Conservation (phyloP, 495 filamentous ascomycete genomes). For the Viridothelium virens region DNA sequence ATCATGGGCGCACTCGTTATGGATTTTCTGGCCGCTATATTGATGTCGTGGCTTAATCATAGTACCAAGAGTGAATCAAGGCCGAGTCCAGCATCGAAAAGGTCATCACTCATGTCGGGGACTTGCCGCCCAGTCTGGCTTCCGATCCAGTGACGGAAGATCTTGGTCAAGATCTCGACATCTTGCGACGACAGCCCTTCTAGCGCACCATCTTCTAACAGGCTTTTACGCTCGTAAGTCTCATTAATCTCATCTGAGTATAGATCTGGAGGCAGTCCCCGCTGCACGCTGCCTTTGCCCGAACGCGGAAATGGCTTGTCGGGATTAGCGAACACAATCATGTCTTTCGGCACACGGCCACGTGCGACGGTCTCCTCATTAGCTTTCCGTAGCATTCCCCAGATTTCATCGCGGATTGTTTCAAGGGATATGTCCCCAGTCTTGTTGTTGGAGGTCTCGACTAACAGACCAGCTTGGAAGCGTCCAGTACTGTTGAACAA, state of each 20-base stretch:
- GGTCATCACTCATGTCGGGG: not conserved
- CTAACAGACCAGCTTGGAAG: slow-evolving; percentile 47
- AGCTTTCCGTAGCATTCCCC: slow-evolving; percentile 43
- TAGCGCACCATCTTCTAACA: not conserved
- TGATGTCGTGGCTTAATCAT: not conserved
- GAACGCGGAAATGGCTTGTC: slow-evolving; percentile 38
- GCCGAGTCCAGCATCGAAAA: slow-evolving; percentile 4
- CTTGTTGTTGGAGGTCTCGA: slow-evolving; percentile 38
- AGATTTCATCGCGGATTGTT: slow-evolving; percentile 34
- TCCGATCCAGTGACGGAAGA: not conserved
- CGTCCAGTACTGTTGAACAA: no score
- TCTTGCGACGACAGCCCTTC: not conserved
- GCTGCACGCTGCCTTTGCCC: slow-evolving; percentile 42
- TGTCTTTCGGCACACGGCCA: slow-evolving; percentile 38
- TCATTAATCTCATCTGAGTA: slow-evolving; percentile 37
- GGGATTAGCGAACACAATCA: slow-evolving; percentile 36
- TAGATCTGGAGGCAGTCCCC: slow-evolving; percentile 26
- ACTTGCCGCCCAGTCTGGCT: not conserved
- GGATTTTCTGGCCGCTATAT: not conserved
- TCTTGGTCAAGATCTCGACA: not conserved
- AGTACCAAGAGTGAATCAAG: slow-evolving; percentile 11
- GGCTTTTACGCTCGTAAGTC: slow-evolving; percentile 26
- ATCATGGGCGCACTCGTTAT: not conserved
- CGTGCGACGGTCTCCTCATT: slow-evolving; percentile 39
- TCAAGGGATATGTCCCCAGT: not conserved